A percentile compares a stretch with the other conserved stretches of the same genome.
These are phyloP conservation scores for Calocybe indica DNA, from an alignment of 768 basidiomycete genomes.

Conservation along the genomic window DNA sequence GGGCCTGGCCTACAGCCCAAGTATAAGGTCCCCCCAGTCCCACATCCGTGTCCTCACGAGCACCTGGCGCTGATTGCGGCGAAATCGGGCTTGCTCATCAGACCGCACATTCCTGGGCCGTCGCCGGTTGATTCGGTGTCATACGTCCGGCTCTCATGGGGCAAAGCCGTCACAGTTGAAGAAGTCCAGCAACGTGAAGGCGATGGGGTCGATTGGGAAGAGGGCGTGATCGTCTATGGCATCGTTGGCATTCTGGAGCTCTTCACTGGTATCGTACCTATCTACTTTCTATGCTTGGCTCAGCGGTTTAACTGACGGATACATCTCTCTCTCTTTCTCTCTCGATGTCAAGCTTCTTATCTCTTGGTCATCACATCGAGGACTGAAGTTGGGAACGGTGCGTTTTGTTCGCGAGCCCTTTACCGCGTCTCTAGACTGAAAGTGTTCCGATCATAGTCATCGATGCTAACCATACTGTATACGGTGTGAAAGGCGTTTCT, in stretches of 20 bases:
- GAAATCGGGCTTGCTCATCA: slow-evolving; percentile 58
- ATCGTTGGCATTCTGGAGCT: slow-evolving; percentile 71
- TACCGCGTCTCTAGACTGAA: not conserved
- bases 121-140: slow-evolving; percentile 21
- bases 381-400: slow-evolving; percentile 59
- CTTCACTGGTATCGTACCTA: slow-evolving; percentile 24
- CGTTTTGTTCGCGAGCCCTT: slow-evolving; percentile 19
- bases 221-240: slow-evolving; percentile 61
- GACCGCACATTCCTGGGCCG: slow-evolving; percentile 40
- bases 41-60: slow-evolving; percentile 72
- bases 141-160: slow-evolving; percentile 50
- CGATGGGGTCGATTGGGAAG: slow-evolving; percentile 44
- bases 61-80: slow-evolving; percentile 59
- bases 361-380: slow-evolving; percentile 66
- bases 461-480: slow-evolving; percentile 54
- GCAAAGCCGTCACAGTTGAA: slow-evolving; percentile 47
- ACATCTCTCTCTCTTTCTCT: not conserved
- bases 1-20: slow-evolving; percentile 50
- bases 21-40: slow-evolving; percentile 58
- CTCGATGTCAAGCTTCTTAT: slow-evolving; percentile 51
- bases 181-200: slow-evolving; percentile 35
- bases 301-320: not conserved
- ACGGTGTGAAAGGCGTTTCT: slow-evolving; percentile 60
- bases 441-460: slow-evolving; percentile 43
- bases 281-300: not conserved